phyloP scores from a whole-genome alignment of 148 eudicot genomes.

The Rhododendron ferrugineum region DNA sequence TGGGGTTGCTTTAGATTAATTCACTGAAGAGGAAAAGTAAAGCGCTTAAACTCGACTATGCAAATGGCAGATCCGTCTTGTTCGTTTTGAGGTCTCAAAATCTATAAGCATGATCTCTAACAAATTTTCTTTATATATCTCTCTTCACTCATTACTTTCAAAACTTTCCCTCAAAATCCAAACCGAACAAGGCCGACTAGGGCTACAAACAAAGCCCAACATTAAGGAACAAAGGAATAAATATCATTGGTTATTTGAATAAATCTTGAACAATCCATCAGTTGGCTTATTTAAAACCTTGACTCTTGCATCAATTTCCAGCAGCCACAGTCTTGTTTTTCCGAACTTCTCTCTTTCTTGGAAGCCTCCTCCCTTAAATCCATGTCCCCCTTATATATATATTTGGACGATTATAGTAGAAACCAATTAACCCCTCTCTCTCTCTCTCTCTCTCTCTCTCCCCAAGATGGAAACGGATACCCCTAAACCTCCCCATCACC shows the following conservation, averaged over 20 bases:
- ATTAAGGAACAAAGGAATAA: too few species aligned
- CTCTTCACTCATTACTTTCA: too few species aligned
- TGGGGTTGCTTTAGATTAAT: neutral
- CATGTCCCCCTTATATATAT: neutral
- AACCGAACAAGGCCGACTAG: too few species aligned
- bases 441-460: conserved; percentile 1
- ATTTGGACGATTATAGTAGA: neutral
- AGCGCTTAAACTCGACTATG: neutral
- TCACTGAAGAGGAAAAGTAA: neutral
- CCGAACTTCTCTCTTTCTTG: neutral
- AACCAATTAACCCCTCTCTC: neutral
- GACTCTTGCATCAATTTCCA: neutral
- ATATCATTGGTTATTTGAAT: too few species aligned
- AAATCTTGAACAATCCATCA: neutral
- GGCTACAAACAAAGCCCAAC: too few species aligned
- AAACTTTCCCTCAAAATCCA: too few species aligned
- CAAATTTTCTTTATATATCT: too few species aligned
- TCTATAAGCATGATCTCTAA: accelerated
- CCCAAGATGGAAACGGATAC: neutral
- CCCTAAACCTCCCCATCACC: too few species aligned
- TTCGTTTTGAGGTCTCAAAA: too few species aligned
- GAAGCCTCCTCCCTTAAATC: neutral
- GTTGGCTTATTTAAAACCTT: neutral
- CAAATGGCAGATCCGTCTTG: neutral
- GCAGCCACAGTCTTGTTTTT: neutral